Evolutionary conservation across 2,329 filamentous ascomycete genomes (phyloP).

Genomic region (Phialocephala subalpina): DNA sequence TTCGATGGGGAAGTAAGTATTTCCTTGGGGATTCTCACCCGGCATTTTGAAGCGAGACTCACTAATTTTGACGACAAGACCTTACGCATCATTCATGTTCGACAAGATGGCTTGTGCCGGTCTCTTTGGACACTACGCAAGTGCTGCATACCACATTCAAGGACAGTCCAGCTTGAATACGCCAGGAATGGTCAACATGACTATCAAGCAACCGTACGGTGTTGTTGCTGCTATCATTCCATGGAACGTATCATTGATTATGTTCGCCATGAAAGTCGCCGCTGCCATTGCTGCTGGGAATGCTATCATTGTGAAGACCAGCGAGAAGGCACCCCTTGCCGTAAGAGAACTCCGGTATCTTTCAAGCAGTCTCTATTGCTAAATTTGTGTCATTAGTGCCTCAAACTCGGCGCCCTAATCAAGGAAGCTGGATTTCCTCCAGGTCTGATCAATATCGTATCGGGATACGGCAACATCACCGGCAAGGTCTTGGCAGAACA

Average conservation of each 20-base stretch:
- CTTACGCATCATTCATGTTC: no score
- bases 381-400: no score
- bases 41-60: no score
- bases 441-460: not conserved
- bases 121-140: no score
- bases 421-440: not conserved
- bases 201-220: conserved; percentile 63
- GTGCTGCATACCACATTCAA: conserved; percentile 41
- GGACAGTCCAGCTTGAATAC: conserved; percentile 43
- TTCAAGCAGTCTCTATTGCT: no score
- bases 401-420: not conserved
- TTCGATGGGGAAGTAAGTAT: no score
- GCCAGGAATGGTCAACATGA: conserved; percentile 61
- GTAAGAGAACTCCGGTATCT: no score
- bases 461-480: not conserved
- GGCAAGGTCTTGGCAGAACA: not conserved
- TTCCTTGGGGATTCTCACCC: no score
- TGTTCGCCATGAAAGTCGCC: conserved; percentile 72
- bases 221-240: conserved; percentile 77
- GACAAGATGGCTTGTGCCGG: no score
- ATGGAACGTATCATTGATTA: conserved; percentile 74
- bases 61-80: no score
- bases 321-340: conserved; percentile 47
- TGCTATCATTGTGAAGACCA: conserved; percentile 65
- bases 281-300: conserved; percentile 66